Base-by-base conservation (phyloP, 805 yeast genomes). In the Pichia eremophila region DNA sequence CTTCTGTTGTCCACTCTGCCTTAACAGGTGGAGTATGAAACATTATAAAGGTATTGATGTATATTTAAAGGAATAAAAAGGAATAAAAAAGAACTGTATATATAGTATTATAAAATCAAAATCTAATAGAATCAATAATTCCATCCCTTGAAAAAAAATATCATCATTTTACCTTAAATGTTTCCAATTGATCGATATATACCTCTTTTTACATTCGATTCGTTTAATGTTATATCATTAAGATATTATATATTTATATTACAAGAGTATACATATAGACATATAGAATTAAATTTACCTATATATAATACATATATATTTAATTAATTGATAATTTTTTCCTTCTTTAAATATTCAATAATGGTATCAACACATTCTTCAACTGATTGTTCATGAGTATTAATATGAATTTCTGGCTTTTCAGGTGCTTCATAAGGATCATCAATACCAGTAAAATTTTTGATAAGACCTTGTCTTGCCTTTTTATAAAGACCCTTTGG, bases 351-450 rank as follows among this genome's bases (percentile, higher is more conserved):
- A 63, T 87, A 89, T 44, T 79, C 79, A 56, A 77, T 75, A 60
- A 90, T 84, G 54, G 74, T 69, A 56, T 75, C 67, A 32, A 95
- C 95, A 59, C 91, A 79, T 61, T 89, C 85, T 69, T 90, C 96
- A 42, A 89, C 78, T 39, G 84, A 68, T 46, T 73, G 69, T 57
- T 79, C 73, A 61, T 84, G 83, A 49, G 91, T 87, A 57, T 77
- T 78, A 62, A 90, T 69, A 62, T 83, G 90, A 50, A 90, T 73
- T 69, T 90, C 98, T 28, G 98, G 87, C 35, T 67, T 60, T 56
- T 75, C 83, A 44, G 98, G 98, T 4, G 85, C 93, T 72, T 90
- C 98, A 65, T 90, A 90, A 37, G 98, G 98, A 11, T 96, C 97
- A 54, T 89, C 81, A 49, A 90, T 84, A 48, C 98, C 98, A 15